Conservation (phyloP, 129 eudicot species). For the Tagetes patula region DNA sequence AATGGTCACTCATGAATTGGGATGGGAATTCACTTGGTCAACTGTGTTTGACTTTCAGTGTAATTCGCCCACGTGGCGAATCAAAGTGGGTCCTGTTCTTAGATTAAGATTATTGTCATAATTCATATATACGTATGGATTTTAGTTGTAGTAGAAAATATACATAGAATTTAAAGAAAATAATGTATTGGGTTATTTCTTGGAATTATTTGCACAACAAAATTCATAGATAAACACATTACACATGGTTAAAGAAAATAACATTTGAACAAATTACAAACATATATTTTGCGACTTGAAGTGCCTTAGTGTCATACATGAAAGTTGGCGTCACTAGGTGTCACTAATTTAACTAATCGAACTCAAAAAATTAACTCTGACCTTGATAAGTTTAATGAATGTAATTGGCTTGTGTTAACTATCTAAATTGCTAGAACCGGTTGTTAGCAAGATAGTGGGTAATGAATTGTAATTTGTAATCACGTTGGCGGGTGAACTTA, state of each 20-base stretch:
- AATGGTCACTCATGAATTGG: slow-evolving; percentile 20
- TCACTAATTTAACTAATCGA: too few relatives aligned
- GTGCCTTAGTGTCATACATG: slow-evolving; percentile 9
- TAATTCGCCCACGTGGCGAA: slow-evolving; percentile 30
- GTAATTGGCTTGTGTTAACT: not conserved
- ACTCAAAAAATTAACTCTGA: too few relatives aligned
- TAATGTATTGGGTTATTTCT: slow-evolving; percentile 39
- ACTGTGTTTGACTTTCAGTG: slow-evolving; percentile 35
- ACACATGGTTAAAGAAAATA: slow-evolving; percentile 17
- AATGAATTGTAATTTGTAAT: not conserved
- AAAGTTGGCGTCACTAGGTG: not conserved
- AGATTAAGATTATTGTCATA: slow-evolving; percentile 33
- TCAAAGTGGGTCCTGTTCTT: slow-evolving; percentile 37
- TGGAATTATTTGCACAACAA: slow-evolving; percentile 46
- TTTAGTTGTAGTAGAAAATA: slow-evolving; percentile 51
- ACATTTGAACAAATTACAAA: slow-evolving; percentile 12
- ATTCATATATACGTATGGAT: slow-evolving; percentile 34
- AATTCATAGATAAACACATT: slow-evolving; percentile 29
- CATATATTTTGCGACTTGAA: not conserved
- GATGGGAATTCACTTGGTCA: slow-evolving; percentile 42
- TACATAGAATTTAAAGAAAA: slow-evolving; percentile 27
- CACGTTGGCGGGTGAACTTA: not conserved
- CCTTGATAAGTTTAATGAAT: too few relatives aligned
- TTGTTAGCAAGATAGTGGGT: not conserved
- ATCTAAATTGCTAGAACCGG: not conserved